A percentile compares a stretch with the other conserved stretches of the same genome.
phyloP scores from a whole-genome alignment of 257 asterid genomes.

The Mitragyna speciosa region DNA sequence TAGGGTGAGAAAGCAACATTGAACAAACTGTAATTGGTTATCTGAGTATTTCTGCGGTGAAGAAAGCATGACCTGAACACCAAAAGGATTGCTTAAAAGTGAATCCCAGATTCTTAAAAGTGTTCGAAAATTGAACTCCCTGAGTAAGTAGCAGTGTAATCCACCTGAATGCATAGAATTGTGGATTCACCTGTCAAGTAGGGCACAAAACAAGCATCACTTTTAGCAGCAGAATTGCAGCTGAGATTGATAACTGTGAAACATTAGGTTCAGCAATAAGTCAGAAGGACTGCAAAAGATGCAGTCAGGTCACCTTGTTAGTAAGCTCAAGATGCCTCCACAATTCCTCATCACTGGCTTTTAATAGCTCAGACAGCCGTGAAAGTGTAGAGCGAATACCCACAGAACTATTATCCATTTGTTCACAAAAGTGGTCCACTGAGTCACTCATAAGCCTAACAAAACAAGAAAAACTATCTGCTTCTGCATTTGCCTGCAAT shows the following conservation, averaged over 20 bases:
- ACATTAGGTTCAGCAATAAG: not conserved
- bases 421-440: slow-evolving; percentile 27
- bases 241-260: not conserved
- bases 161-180: slow-evolving; percentile 31
- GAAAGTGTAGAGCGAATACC: slow-evolving; percentile 29
- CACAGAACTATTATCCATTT: slow-evolving; percentile 21
- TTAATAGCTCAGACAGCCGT: slow-evolving; percentile 22
- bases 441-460: slow-evolving; percentile 17
- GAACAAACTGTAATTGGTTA: not conserved
- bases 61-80: slow-evolving; percentile 17
- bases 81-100: slow-evolving; percentile 27
- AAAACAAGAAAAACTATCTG: slow-evolving; percentile 15
- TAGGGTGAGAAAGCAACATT: not conserved
- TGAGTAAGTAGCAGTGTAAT: slow-evolving; percentile 31
- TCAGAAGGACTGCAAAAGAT: not conserved
- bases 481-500: slow-evolving; percentile 19
- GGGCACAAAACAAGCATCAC: not conserved
- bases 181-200: slow-evolving; percentile 19
- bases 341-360: slow-evolving; percentile 25
- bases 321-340: slow-evolving; percentile 32
- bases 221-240: not conserved
- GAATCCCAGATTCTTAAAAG: slow-evolving; percentile 30
- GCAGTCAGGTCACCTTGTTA: slow-evolving; percentile 17
- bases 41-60: not conserved
- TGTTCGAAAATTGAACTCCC: slow-evolving; percentile 25